phyloP scores from a whole-genome alignment of 306 rosid species.

The Delonix regia region DNA sequence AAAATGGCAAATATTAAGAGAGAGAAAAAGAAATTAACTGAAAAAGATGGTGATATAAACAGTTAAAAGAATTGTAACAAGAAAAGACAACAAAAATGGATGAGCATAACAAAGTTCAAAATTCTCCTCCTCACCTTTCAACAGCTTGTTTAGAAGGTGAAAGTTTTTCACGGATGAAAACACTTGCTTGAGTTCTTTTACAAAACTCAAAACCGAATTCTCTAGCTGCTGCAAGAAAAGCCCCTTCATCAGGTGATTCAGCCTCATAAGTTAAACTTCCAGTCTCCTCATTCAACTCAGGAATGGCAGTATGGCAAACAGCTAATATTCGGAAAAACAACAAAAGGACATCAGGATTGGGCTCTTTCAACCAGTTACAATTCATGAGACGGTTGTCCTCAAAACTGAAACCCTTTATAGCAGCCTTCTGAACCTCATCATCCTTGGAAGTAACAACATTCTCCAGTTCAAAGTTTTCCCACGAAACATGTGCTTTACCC shows the following conservation, averaged over 20 bases:
- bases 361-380: slow-evolving; percentile 85
- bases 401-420: slow-evolving; percentile 88
- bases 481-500: slow-evolving; percentile 30
- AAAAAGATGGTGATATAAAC: slow-evolving; percentile 23
- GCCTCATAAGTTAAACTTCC: slow-evolving; percentile 82
- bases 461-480: slow-evolving; percentile 53
- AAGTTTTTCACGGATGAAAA: slow-evolving; percentile 63
- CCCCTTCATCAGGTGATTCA: slow-evolving; percentile 99
- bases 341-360: slow-evolving; percentile 54
- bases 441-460: slow-evolving; percentile 60
- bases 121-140: slow-evolving; percentile 66
- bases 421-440: slow-evolving; percentile 49
- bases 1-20: slow-evolving; percentile 15
- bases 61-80: slow-evolving; percentile 15
- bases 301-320: slow-evolving; percentile 96
- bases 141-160: slow-evolving; percentile 55
- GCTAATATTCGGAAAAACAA: slow-evolving; percentile 83
- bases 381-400: slow-evolving; percentile 81
- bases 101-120: slow-evolving; percentile 23
- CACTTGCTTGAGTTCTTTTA: slow-evolving; percentile 84
- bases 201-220: slow-evolving; percentile 96
- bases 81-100: slow-evolving; percentile 1
- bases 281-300: slow-evolving; percentile 81
- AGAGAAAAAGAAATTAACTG: not conserved
- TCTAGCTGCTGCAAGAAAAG: slow-evolving; percentile 93